Evolutionary conservation across 1,284 basidiomycete genomes (phyloP), one percentile per base, ranked within the genome.

Genomic region (Stereum hirsutum): DNA sequence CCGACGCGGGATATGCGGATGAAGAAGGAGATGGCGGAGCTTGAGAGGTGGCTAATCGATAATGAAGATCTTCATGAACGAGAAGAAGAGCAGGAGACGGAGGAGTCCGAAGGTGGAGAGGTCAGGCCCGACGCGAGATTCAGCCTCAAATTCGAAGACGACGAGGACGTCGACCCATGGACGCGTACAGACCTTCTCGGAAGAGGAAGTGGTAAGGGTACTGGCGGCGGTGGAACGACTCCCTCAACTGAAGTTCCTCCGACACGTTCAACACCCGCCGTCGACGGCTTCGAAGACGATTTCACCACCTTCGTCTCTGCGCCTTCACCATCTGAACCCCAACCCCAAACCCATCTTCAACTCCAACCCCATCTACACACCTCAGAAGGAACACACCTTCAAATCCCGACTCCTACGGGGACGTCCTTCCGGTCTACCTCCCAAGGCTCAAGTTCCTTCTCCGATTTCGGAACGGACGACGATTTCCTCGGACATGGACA

Each of bases 241-340:
- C 11, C 45, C 8, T 38, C n/a, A 32, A 26, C 34, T 31, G n/a
- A 11, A 15, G 15, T 15, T 26, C 28, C 17, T 14, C 21, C 21
- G 10, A 24, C 32, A 19, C 23, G 15, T 8, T 39, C 10, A 4
- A 28, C 17, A 11, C 5, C 34, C 34, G 28, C 28, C 28, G 8
- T n/a, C 28, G 32, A 41, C 48, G 71, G 72, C 5, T 89, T 89
- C 52, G 86, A 89, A 43, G 86, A 89, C 53, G 82, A 89, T 57
- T 89, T 89, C 56, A 71, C 78, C 1, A 76, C 75, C 24, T 86
- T 85, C 49, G 69, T 86, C 14, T 76, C 78, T 17, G 80, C 56
- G 19, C 57, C 61, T n/a, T 41, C 57, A 19, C 50, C 42, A 46
- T 25, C 46, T 30, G n/a, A 23, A 30, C 31, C 39, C 28, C 25